These are phyloP conservation scores for Phytophthora meadii DNA, from an alignment of 352 stramenopile genomes.

Conservation along the genomic window DNA sequence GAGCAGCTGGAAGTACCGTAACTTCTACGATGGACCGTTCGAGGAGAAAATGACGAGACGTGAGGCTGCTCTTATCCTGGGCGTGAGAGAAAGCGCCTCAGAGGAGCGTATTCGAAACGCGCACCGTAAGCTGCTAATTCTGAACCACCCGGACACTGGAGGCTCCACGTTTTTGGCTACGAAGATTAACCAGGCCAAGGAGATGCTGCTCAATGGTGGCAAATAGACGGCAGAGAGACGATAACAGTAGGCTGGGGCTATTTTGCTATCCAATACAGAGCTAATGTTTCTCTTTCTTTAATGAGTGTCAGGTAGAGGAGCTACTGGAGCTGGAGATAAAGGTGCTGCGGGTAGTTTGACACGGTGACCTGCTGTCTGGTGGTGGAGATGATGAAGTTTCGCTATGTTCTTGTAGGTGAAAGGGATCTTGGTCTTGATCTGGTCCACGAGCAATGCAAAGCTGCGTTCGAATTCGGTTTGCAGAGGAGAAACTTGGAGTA, in stretches of 20 bases:
- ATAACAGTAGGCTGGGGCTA: conserved; percentile 1
- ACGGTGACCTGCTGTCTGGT: conserved; percentile 34
- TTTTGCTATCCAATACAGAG: conserved; percentile 3
- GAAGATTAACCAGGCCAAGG: conserved; percentile 99
- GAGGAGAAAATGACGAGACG: conserved; percentile 99
- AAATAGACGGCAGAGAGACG: conserved; percentile 45
- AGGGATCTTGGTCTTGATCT: conserved; percentile 45
- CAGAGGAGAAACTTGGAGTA: conserved; percentile 49
- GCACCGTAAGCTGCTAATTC: conserved; percentile 97
- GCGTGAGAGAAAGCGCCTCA: conserved; percentile 95
- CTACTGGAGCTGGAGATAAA: conserved; percentile 8
- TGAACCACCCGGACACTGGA: conserved; percentile 99
- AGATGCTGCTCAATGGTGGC: conserved; percentile 90
- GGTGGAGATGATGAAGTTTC: conserved; percentile 39
- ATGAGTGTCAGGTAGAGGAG: conserved; percentile 15
- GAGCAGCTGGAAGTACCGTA: conserved; percentile 81
- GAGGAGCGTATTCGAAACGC: conserved; percentile 97
- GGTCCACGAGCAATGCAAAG: conserved; percentile 58
- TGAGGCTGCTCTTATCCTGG: conserved; percentile 99
- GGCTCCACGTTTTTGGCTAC: conserved; percentile 98
- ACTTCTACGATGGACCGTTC: conserved; percentile 97
- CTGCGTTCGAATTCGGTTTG: conserved; percentile 78
- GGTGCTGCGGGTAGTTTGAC: neutral
- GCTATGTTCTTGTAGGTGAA: conserved; percentile 35
- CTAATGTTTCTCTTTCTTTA: conserved; percentile 16